Evolutionary conservation across 495 filamentous ascomycete species (phyloP).

Genomic region (Bryoglossum gracile): DNA sequence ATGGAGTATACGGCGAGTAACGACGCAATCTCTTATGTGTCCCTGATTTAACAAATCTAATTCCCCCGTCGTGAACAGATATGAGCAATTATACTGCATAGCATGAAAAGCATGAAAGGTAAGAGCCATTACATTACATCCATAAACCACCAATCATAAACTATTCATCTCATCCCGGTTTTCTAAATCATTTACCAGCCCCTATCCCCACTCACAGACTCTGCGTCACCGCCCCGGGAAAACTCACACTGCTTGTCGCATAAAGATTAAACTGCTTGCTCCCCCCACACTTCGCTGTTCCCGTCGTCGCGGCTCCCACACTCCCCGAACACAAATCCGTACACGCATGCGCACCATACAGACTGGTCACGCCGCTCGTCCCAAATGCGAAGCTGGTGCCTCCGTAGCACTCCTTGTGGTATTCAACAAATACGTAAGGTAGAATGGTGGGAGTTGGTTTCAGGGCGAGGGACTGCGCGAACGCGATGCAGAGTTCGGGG

Average conservation of each 20-base stretch:
- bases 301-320: constrained; percentile 11
- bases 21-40: too few species aligned
- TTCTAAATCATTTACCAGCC: too few species aligned
- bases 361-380: constrained; percentile 14
- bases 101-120: too few species aligned
- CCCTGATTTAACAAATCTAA: too few species aligned
- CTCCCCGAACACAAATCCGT: constrained; percentile 20
- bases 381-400: constrained; percentile 15
- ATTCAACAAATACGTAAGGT: constrained; percentile 21
- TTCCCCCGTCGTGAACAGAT: too few species aligned
- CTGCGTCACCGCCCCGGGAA: too few species aligned
- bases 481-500: constrained; percentile 21
- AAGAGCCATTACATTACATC: too few species aligned
- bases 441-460: constrained; percentile 12
- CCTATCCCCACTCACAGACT: too few species aligned
- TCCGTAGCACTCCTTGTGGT: constrained; percentile 25
- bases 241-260: constrained; percentile 6
- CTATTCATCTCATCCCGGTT: too few species aligned
- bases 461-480: constrained; percentile 14
- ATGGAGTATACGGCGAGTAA: too few species aligned
- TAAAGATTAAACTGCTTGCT: constrained; percentile 23
- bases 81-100: too few species aligned
- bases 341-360: constrained; percentile 21
- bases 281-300: constrained; percentile 19
- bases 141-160: too few species aligned